Percentiles rank a stretch among this genome's conserved stretches.
Evolutionary conservation across 805 yeast species (phyloP).

Genomic region (Candida ponderosae): DNA sequence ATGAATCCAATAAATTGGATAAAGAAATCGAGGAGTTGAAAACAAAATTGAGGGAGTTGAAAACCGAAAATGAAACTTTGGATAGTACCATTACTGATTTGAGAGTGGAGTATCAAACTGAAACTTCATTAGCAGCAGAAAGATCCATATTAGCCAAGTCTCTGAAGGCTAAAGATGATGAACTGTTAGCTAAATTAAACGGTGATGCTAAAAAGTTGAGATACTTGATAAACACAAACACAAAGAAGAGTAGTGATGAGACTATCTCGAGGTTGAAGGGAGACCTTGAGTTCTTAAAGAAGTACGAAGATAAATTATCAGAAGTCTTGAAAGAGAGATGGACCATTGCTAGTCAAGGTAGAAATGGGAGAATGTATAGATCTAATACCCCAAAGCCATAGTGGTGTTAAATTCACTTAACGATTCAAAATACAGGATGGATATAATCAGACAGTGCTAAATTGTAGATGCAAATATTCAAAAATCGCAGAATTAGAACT

Average conservation of each 20-base stretch:
- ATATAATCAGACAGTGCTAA: too few species aligned
- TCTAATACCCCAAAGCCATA: constrained; percentile 18
- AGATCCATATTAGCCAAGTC: constrained; percentile 21
- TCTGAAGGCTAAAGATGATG: constrained; percentile 17
- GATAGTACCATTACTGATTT: constrained; percentile 21
- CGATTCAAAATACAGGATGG: too few species aligned
- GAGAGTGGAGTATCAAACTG: constrained; percentile 34
- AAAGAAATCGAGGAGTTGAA: constrained; percentile 19
- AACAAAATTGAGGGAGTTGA: constrained; percentile 21
- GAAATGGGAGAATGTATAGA: constrained; percentile 21
- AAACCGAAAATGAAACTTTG: constrained; percentile 37
- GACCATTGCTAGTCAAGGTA: constrained; percentile 13
- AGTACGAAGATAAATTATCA: constrained; percentile 9
- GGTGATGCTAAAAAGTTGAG: constrained; percentile 28
- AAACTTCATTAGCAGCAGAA: constrained; percentile 42
- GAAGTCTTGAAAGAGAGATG: constrained; percentile 15
- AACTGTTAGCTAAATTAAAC: constrained; percentile 20
- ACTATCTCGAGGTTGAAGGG: constrained; percentile 3
- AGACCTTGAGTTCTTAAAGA: constrained; percentile 11
- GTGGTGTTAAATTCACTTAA: too few species aligned
- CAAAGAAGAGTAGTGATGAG: constrained; percentile 1
- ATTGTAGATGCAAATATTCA: too few species aligned
- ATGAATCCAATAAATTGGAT: constrained; percentile 19
- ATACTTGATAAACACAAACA: constrained; percentile 6
- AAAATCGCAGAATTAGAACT: too few species aligned